phyloP scores from a whole-genome alignment of 805 yeast species.

The Candida palmyrensis region DNA sequence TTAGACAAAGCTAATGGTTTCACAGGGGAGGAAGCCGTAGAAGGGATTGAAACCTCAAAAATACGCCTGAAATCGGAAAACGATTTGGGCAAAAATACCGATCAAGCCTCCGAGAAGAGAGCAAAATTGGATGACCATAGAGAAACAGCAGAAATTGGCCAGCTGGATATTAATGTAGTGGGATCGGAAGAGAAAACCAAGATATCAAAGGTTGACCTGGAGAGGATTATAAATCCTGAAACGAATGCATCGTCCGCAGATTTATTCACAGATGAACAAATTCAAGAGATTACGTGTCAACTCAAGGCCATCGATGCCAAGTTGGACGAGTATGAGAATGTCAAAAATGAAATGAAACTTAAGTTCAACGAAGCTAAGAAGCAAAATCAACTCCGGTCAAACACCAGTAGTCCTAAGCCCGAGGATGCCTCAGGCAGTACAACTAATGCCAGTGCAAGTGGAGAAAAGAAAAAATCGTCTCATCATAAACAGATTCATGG shows the following conservation, averaged over 20 bases:
- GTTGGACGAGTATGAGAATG: conserved; percentile 32
- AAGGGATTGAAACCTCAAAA: conserved; percentile 5
- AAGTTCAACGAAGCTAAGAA: conserved; percentile 19
- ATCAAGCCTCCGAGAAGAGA: conserved; percentile 3
- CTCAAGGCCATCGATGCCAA: conserved; percentile 32
- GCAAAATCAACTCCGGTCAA: conserved; percentile 6
- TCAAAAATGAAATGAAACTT: conserved; percentile 30
- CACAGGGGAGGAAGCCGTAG: conserved; percentile 9
- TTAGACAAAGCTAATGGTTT: conserved; percentile 8
- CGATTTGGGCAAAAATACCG: conserved; percentile 2
- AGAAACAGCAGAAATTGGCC: background rate
- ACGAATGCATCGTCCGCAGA: conserved; percentile 12
- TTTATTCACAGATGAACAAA: conserved; percentile 26
- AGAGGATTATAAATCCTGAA: too few relatives aligned
- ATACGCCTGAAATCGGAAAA: conserved; percentile 4
- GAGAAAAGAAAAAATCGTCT: conserved; percentile 26
- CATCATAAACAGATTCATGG: conserved; percentile 64
- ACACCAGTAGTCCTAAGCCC: conserved; percentile 5
- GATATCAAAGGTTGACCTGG: too few relatives aligned
- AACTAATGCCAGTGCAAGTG: conserved; percentile 10
- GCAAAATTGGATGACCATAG: background rate
- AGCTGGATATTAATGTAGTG: conserved; percentile 7
- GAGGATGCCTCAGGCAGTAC: conserved; percentile 7
- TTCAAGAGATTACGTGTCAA: conserved; percentile 26
- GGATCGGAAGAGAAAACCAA: conserved; percentile 9